These are phyloP conservation scores for Trichoderma oligosporum DNA, from an alignment of 2,329 filamentous ascomycete species.

Conservation along the genomic window DNA sequence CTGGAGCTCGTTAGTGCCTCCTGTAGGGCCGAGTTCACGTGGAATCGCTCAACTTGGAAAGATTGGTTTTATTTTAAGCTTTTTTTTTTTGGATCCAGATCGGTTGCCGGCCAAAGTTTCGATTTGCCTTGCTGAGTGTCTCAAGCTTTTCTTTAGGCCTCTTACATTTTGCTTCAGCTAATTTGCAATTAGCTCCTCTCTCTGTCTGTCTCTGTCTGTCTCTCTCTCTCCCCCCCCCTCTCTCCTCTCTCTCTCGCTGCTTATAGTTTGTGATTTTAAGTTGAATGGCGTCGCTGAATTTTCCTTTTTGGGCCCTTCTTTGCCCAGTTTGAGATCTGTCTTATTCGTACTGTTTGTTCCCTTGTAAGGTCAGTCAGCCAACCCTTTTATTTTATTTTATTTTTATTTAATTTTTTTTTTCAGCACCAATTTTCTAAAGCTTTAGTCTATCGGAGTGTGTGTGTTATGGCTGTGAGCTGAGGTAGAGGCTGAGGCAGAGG, in stretches of 20 bases:
- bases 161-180: constrained; percentile 3
- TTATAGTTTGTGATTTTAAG: no score
- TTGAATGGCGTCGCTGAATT: background rate
- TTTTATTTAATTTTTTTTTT: no score
- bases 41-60: constrained; percentile 10
- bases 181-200: constrained; percentile 15
- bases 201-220: no score
- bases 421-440: background rate
- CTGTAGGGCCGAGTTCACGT: constrained; percentile 11
- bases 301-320: background rate
- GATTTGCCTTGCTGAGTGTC: constrained; percentile 7
- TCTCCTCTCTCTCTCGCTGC: no score
- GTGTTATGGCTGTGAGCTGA: no score
- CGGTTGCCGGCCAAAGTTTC: constrained; percentile 8
- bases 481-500: constrained; percentile 8
- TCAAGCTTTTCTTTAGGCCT: constrained; percentile 13
- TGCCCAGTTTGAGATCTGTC: background rate
- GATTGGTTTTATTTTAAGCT: constrained; percentile 12
- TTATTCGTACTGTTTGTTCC: constrained; percentile 10
- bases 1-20: constrained; percentile 14
- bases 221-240: no score
- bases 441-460: no score
- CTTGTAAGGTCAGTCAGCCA: background rate
- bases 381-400: no score
- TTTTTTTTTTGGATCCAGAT: constrained; percentile 17